Evolutionary conservation across 768 basidiomycete species (phyloP), one percentile per base, ranked within the genome.

Genomic region (Sarcodon aspratus): DNA sequence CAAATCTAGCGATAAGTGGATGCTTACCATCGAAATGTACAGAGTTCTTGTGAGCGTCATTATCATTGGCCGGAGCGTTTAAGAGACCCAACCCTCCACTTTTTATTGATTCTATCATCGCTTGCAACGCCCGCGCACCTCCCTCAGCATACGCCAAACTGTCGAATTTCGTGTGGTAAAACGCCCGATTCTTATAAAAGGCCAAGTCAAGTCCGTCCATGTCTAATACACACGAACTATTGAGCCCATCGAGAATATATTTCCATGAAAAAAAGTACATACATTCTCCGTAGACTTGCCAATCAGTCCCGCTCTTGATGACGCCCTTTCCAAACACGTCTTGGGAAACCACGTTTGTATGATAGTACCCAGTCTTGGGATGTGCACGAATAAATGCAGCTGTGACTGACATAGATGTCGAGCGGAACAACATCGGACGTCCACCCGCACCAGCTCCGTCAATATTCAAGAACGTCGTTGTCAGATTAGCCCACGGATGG

Each of bases 381-480:
- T 70, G 59, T 36, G 54, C 56, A 17, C 53, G 46, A 9, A 58
- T 62, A 64, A 84, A 82, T 0, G 82, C 66, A 9, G 66, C 69
- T 12, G 86, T 69, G 18, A 80, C 69, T 2, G 71, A 67, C 0
- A 75, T 69, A 0, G 76, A 81, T 0, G 85, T 84, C 0, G 78
- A 72, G 3, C 88, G 81, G 66, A 90, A 90, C 33, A 89, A 69
- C 13, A 86, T 63, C 1, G 89, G 86, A 0, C 85, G 84, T 84
- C 87, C 85, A 57, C 86, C 88, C 1, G 80, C 72, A 11, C 80
- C 78, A 3, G 87, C 86, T 11, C 89, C 88, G 62, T 92, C 89
- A 7, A 92, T 71, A 55, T 91, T 92, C 36, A 92, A 66, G 63
- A 92, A 92, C 1, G 73, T 73, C 27, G 77, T 70, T 0, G 77